phyloP scores from a whole-genome alignment of 805 yeast genomes.

The Metschnikowia peoriensis region DNA sequence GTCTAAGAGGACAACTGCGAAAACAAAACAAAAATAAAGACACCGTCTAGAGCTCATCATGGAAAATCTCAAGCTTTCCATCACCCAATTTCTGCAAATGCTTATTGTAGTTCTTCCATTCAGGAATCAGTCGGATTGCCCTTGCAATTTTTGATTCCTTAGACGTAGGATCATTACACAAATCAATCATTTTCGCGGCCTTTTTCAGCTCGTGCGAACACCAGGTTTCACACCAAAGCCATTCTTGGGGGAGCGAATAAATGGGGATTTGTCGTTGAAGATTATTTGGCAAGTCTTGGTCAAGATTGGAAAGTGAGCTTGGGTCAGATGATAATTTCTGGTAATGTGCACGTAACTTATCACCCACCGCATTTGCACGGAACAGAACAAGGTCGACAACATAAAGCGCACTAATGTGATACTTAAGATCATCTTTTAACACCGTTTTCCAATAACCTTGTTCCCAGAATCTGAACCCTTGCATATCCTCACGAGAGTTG shows the following conservation, averaged over 20 bases:
- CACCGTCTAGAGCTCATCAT: constrained; percentile 15
- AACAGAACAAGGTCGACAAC: constrained; percentile 73
- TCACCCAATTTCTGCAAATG: constrained; percentile 35
- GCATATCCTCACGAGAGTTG: constrained; percentile 75
- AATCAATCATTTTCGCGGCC: constrained; percentile 74
- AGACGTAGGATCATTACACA: constrained; percentile 81
- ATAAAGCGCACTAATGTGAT: constrained; percentile 82
- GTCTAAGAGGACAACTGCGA: neutral
- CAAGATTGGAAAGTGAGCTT: constrained; percentile 74
- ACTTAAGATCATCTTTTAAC: constrained; percentile 56
- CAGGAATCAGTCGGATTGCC: constrained; percentile 74
- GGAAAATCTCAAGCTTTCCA: constrained; percentile 7
- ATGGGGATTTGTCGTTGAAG: constrained; percentile 68
- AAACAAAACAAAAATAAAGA: no score
- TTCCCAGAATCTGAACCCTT: constrained; percentile 89
- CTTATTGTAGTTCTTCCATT: constrained; percentile 68
- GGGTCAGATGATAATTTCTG: constrained; percentile 80
- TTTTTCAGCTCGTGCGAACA: constrained; percentile 62
- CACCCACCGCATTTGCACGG: constrained; percentile 72
- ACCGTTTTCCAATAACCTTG: constrained; percentile 82
- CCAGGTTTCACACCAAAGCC: constrained; percentile 97
- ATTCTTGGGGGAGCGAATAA: constrained; percentile 71
- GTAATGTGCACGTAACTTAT: constrained; percentile 76
- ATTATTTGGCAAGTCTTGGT: constrained; percentile 92
- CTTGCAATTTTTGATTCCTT: constrained; percentile 75